A percentile compares a stretch with the other conserved stretches of the same genome.
These are phyloP conservation scores for Leccinum subfulvum DNA, from an alignment of 1,284 basidiomycete species.

Conservation along the genomic window DNA sequence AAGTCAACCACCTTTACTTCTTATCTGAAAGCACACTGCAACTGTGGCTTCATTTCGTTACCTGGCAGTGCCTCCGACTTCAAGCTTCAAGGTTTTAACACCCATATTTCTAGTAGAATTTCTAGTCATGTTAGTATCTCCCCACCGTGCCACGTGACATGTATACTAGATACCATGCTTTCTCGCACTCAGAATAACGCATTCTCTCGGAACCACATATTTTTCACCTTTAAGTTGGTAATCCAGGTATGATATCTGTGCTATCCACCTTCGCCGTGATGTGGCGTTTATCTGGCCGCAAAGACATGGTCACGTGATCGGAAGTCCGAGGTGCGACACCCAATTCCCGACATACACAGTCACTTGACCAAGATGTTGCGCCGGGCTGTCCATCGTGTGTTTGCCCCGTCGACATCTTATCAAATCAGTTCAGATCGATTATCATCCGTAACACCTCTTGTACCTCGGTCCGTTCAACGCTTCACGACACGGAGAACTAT, in stretches of 20 bases:
- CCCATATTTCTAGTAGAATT: neutral
- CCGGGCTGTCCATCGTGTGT: conserved; percentile 7
- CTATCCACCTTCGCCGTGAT: neutral
- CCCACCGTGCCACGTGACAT: neutral
- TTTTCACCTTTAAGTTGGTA: too few relatives aligned
- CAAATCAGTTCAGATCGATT: conserved; percentile 17
- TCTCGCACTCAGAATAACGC: neutral
- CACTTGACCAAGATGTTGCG: conserved; percentile 10
- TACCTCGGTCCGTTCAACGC: neutral
- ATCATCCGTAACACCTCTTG: neutral
- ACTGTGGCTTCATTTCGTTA: neutral
- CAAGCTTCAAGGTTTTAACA: neutral
- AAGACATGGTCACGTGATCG: conserved; percentile 3
- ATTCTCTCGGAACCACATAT: too few relatives aligned
- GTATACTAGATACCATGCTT: neutral
- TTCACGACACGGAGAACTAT: conserved; percentile 26
- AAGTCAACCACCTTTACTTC: neutral
- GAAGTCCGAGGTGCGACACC: conserved; percentile 6
- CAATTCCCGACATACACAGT: conserved; percentile 6
- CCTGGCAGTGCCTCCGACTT: neutral
- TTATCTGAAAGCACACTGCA: neutral
- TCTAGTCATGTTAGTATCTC: neutral
- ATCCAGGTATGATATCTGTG: neutral
- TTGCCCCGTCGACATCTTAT: conserved; percentile 15
- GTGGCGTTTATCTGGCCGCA: too few relatives aligned